These are phyloP conservation scores for Bipolaris zeicola DNA, from an alignment of 2,329 filamentous ascomycete species.

Conservation along the genomic window DNA sequence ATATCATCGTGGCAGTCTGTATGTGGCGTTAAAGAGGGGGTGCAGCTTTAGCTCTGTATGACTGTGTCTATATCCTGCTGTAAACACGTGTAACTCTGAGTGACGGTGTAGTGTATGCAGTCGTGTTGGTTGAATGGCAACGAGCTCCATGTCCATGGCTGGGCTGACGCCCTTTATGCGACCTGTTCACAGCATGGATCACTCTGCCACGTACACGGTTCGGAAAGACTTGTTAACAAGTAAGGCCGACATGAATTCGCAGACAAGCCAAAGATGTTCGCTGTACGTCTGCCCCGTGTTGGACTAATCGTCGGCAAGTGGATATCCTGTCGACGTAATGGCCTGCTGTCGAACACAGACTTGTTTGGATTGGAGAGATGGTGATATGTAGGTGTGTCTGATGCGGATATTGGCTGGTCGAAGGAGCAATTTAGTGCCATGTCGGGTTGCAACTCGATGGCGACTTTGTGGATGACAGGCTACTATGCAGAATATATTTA, in stretches of 20 bases:
- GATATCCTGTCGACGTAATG: neutral
- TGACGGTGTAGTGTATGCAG: neutral
- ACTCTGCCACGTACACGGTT: neutral
- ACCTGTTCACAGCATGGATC: neutral
- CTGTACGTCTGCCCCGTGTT: neutral
- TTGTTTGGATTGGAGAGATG: neutral
- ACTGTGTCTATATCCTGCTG: no score
- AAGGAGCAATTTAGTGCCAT: no score
- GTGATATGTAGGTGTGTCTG: neutral
- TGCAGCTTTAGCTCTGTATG: no score
- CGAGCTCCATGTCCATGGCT: neutral
- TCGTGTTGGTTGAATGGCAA: neutral
- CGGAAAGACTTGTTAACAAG: neutral
- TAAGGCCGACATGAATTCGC: neutral
- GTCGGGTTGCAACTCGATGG: no score
- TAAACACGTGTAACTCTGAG: no score
- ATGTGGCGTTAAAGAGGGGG: no score
- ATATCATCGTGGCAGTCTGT: no score
- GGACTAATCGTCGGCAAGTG: constrained; percentile 3
- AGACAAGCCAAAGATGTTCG: neutral
- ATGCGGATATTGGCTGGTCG: neutral
- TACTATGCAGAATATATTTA: no score
- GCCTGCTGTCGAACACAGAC: neutral
- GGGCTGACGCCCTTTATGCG: neutral
- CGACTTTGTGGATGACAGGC: no score